Conservation (phyloP, 768 basidiomycete species). For the Leccinum subtestaceum region DNA sequence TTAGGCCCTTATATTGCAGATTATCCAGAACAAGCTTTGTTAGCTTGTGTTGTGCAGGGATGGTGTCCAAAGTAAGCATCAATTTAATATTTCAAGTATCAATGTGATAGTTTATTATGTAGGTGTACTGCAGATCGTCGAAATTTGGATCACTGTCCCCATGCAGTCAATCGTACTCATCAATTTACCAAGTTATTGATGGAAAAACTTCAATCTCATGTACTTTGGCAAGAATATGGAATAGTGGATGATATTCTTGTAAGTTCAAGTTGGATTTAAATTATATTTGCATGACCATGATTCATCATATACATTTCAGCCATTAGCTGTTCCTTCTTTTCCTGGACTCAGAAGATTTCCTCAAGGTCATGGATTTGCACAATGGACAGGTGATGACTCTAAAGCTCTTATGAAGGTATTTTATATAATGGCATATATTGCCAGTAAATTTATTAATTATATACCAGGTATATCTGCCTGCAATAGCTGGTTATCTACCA, state of each 20-base stretch:
- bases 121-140: neutral
- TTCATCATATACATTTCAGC: neutral
- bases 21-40: neutral
- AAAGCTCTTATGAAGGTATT: conserved; percentile 1
- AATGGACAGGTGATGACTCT: conserved; percentile 4
- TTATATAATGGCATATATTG: neutral
- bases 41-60: neutral
- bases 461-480: neutral
- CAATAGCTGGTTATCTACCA: neutral
- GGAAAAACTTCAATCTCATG: neutral
- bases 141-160: neutral
- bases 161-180: neutral
- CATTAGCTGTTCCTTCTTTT: neutral
- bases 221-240: neutral
- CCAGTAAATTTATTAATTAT: neutral
- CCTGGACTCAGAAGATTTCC: neutral
- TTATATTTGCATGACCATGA: neutral
- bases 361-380: neutral
- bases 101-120: neutral
- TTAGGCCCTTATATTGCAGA: neutral
- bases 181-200: neutral
- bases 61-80: neutral
- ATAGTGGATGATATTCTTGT: neutral
- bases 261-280: neutral
- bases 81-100: neutral